A percentile compares a stretch with the other conserved stretches of the same genome.
These are phyloP conservation scores for Penicillium sp. DNA, from an alignment of 2,329 filamentous ascomycete species.

Conservation along the genomic window DNA sequence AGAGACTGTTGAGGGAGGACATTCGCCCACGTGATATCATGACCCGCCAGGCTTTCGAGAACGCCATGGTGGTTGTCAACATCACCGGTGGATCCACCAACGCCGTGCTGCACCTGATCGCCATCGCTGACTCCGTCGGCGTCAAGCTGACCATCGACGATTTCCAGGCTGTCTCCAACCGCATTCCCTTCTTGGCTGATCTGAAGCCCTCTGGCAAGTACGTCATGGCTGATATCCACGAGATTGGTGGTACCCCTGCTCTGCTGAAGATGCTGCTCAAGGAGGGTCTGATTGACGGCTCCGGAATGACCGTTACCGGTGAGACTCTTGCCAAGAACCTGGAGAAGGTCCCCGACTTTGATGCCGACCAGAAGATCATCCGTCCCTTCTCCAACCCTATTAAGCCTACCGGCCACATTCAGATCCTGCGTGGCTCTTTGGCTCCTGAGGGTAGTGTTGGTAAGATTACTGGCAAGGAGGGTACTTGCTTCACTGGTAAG, in stretches of 20 bases:
- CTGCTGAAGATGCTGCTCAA: constrained; percentile 60
- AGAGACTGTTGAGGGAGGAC: constrained; percentile 72
- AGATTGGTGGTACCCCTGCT: constrained; percentile 59
- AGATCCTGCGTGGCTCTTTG: constrained; percentile 69
- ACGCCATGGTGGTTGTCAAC: constrained; percentile 80
- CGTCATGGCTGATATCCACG: constrained; percentile 60
- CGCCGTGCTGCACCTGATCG: constrained; percentile 80
- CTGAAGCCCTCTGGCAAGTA: constrained; percentile 74
- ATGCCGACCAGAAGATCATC: constrained; percentile 69
- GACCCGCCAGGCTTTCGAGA: constrained; percentile 78
- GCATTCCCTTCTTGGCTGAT: constrained; percentile 77
- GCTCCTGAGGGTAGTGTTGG: constrained; percentile 71
- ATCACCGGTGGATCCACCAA: constrained; percentile 85
- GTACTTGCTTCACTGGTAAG: constrained; percentile 66
- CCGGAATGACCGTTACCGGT: constrained; percentile 62
- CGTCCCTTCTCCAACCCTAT: constrained; percentile 67
- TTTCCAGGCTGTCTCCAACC: constrained; percentile 79
- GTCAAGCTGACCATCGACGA: constrained; percentile 82
- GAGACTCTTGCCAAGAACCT: constrained; percentile 61
- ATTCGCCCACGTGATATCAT: constrained; percentile 77
- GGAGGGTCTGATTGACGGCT: constrained; percentile 60
- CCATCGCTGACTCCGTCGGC: constrained; percentile 78
- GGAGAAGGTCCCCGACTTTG: constrained; percentile 63
- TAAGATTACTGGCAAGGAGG: constrained; percentile 78
- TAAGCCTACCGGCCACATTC: constrained; percentile 70